A percentile compares a stretch with the other conserved stretches of the same genome.
Evolutionary conservation across 2,329 filamentous ascomycete species (phyloP).

Genomic region (Fusarium devonianum): DNA sequence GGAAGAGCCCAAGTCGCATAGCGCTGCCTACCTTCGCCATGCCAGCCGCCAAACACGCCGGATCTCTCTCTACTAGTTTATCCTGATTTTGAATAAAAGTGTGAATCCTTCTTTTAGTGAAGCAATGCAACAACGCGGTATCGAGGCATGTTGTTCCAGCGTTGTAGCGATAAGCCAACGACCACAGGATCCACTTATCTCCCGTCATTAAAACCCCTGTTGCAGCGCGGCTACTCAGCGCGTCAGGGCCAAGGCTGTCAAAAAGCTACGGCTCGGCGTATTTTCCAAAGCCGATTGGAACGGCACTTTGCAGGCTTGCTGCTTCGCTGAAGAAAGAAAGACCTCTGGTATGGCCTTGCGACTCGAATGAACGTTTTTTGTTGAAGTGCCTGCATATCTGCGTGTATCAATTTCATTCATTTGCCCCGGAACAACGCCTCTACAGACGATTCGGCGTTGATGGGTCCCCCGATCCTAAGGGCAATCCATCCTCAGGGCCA

Average conservation of each 20-base stretch:
- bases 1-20: too few relatives aligned
- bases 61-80: too few relatives aligned
- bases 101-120: too few relatives aligned
- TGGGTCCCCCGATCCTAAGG: constrained; percentile 15
- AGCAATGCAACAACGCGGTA: too few relatives aligned
- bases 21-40: too few relatives aligned
- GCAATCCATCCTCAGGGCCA: too few relatives aligned
- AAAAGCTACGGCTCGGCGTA: constrained; percentile 23
- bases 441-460: constrained; percentile 8
- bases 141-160: too few relatives aligned
- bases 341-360: constrained; percentile 2
- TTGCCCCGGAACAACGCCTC: background rate
- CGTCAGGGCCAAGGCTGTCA: constrained; percentile 19
- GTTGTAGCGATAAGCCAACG: too few relatives aligned
- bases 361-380: background rate
- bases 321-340: constrained; percentile 16
- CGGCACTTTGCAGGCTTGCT: constrained; percentile 25
- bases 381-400: background rate
- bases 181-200: constrained; percentile 26
- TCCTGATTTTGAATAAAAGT: too few relatives aligned
- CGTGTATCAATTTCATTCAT: background rate
- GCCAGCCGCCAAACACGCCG: too few relatives aligned
- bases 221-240: constrained; percentile 36
- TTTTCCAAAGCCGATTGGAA: constrained; percentile 27
- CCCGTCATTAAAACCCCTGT: constrained; percentile 40